Conservation (phyloP, 2,329 filamentous ascomycete species). For the Aspergillus neoniger region DNA sequence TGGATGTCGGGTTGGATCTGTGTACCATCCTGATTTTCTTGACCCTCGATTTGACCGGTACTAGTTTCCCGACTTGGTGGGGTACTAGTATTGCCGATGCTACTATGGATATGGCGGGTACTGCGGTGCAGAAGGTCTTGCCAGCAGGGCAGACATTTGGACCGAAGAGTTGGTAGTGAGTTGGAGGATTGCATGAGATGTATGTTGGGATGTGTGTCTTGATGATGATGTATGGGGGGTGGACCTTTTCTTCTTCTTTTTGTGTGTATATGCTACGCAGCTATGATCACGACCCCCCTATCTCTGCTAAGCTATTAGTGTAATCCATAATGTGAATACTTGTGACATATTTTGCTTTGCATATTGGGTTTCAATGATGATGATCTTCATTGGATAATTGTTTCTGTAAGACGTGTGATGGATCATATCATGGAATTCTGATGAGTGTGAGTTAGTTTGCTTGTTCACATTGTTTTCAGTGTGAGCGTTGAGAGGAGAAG, state of each 20-base stretch:
- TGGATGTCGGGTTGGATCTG: slow-evolving; percentile 68
- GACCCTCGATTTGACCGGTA: slow-evolving; percentile 62
- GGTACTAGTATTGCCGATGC: slow-evolving; percentile 61
- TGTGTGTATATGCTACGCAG: not conserved
- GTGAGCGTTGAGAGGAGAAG: too few relatives aligned
- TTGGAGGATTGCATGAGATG: not conserved
- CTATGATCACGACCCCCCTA: not conserved
- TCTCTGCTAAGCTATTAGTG: not conserved
- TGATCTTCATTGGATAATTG: too few relatives aligned
- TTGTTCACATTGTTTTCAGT: too few relatives aligned
- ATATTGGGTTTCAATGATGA: too few relatives aligned
- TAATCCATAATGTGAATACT: not conserved
- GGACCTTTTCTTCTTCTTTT: too few relatives aligned
- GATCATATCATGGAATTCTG: too few relatives aligned
- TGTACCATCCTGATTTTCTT: slow-evolving; percentile 71
- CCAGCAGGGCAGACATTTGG: slow-evolving; percentile 62
- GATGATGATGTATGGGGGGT: not conserved
- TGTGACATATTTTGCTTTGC: not conserved
- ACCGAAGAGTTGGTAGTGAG: slow-evolving; percentile 42
- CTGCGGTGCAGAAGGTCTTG: slow-evolving; percentile 59
- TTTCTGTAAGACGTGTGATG: too few relatives aligned
- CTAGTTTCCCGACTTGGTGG: slow-evolving; percentile 65
- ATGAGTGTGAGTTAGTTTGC: too few relatives aligned
- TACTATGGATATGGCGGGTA: slow-evolving; percentile 64
- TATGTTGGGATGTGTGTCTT: not conserved